Evolutionary conservation across 1,139 yeast genomes (phyloP).

Genomic region (Suhomyces maxii): DNA sequence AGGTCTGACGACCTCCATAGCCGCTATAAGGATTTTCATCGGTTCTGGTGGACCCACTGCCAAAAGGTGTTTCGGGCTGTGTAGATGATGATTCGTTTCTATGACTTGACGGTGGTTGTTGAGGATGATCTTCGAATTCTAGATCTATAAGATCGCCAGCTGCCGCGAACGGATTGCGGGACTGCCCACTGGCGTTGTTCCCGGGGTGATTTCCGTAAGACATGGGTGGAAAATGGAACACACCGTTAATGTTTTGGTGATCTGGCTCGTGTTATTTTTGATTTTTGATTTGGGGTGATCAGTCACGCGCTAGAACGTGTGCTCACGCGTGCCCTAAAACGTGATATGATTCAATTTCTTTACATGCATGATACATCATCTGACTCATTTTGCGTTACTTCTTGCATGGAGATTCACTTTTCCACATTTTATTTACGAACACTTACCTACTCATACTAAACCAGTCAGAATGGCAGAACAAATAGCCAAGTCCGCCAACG

Average conservation of each 20-base stretch:
- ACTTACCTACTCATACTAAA: neutral
- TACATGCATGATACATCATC: too few species aligned
- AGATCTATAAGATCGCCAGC: constrained; percentile 34
- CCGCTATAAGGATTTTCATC: constrained; percentile 13
- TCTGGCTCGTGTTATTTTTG: constrained; percentile 6
- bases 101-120: neutral
- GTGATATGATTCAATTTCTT: too few species aligned
- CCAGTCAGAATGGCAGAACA: constrained; percentile 51
- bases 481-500: constrained; percentile 77
- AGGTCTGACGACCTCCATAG: constrained; percentile 6
- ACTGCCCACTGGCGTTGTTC: constrained; percentile 3
- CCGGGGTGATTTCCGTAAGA: constrained; percentile 5
- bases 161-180: constrained; percentile 9
- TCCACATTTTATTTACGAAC: neutral
- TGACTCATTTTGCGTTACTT: too few species aligned
- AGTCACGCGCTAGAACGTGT: too few species aligned
- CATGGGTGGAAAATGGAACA: constrained; percentile 4
- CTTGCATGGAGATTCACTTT: too few species aligned
- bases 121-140: constrained; percentile 17
- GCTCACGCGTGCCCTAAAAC: too few species aligned
- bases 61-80: constrained; percentile 4
- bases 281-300: too few species aligned
- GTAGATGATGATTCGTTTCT: neutral
- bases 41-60: constrained; percentile 7
- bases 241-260: neutral